Percentiles rank a stretch among this genome's conserved stretches.
Evolutionary conservation across 768 basidiomycete genomes (phyloP).

Genomic region (Auriscalpium vulgare): DNA sequence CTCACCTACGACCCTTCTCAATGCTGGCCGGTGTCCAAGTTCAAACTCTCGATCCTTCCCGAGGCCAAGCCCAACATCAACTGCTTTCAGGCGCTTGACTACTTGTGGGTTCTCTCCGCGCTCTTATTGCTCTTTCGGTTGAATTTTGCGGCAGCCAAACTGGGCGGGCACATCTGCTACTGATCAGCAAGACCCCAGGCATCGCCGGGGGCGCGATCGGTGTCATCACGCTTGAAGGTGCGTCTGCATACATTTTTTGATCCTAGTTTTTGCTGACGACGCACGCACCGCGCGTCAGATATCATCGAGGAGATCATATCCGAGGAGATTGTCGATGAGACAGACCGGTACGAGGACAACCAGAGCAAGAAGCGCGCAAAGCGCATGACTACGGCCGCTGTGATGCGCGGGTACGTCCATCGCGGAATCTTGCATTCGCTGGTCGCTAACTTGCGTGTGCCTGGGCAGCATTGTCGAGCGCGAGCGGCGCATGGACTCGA

Average conservation of each 20-base stretch:
- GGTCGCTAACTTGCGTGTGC: not conserved
- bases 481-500: conserved; percentile 23
- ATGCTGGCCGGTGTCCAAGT: conserved; percentile 62
- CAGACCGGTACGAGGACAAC: conserved; percentile 85
- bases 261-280: no score
- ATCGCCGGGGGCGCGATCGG: conserved; percentile 78
- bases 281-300: conserved; percentile 31
- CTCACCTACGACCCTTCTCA: conserved; percentile 84
- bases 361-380: conserved; percentile 68
- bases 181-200: conserved; percentile 83
- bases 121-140: no score
- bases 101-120: conserved; percentile 48
- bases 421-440: not conserved
- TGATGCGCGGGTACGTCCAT: conserved; percentile 66
- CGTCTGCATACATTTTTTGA: not conserved
- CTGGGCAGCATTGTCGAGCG: conserved; percentile 46
- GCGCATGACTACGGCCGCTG: conserved; percentile 59
- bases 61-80: conserved; percentile 86
- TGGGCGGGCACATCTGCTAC: conserved; percentile 84
- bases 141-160: conserved; percentile 65
- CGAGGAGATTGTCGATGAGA: conserved; percentile 95
- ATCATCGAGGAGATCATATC: conserved; percentile 92
- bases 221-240: conserved; percentile 83
- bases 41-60: conserved; percentile 76
- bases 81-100: conserved; percentile 90